Evolutionary conservation across 345 rosid species (phyloP).

Genomic region (Acer yangbiense): DNA sequence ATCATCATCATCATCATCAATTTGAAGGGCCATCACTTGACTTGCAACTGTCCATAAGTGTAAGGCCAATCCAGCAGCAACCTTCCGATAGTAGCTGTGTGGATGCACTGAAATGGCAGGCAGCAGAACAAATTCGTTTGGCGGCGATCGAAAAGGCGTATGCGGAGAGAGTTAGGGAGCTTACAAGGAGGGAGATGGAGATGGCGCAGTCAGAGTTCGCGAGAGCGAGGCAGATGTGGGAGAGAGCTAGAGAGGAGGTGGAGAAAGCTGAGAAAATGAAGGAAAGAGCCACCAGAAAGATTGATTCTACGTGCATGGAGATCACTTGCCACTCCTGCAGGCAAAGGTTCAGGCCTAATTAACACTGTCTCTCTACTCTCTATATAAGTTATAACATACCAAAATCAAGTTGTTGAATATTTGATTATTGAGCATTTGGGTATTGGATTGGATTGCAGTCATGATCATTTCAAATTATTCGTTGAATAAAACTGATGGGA

Average conservation of each 20-base stretch:
- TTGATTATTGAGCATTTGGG: conserved; percentile 22
- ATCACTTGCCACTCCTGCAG: conserved; percentile 98
- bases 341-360: conserved; percentile 74
- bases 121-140: conserved; percentile 84
- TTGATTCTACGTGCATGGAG: conserved; percentile 83
- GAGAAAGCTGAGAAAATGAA: conserved; percentile 83
- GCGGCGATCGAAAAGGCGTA: conserved; percentile 89
- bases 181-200: conserved; percentile 90
- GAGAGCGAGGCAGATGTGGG: conserved; percentile 84
- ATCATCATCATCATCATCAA: conserved; percentile 11
- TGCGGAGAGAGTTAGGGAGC: conserved; percentile 93
- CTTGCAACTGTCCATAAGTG: conserved; percentile 84
- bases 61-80: conserved; percentile 53
- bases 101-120: conserved; percentile 85
- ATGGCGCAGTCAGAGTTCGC: conserved; percentile 90
- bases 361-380: background rate
- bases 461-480: background rate
- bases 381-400: no score
- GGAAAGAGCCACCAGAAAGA: conserved; percentile 65
- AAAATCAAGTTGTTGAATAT: conserved; percentile 29
- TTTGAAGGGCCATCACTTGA: conserved; percentile 64
- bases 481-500: background rate
- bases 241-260: conserved; percentile 81
- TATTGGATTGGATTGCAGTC: conserved; percentile 28
- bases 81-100: conserved; percentile 38